Conservation (phyloP, 2,329 filamentous ascomycete species). For the Pseudocercospora vitis region DNA sequence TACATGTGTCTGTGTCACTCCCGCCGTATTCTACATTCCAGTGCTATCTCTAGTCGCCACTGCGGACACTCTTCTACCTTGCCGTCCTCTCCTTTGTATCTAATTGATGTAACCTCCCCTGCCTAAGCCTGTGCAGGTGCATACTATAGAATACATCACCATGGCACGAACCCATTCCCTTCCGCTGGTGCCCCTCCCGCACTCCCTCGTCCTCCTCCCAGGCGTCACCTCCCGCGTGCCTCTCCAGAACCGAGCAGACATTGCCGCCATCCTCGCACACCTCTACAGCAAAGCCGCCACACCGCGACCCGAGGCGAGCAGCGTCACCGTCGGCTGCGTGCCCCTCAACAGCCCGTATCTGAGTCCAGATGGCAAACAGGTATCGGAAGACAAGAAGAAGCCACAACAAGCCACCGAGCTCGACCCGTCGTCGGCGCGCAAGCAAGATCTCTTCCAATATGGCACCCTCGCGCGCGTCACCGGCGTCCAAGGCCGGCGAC, state of each 20-base stretch:
- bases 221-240: slow-evolving; percentile 82
- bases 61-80: too few relatives aligned
- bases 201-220: slow-evolving; percentile 78
- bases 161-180: slow-evolving; percentile 41
- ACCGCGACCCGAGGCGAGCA: slow-evolving; percentile 61
- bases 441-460: slow-evolving; percentile 72
- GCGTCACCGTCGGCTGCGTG: slow-evolving; percentile 81
- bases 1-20: too few relatives aligned
- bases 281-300: slow-evolving; percentile 75
- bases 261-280: slow-evolving; percentile 81
- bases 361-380: slow-evolving; percentile 69
- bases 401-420: slow-evolving; percentile 56
- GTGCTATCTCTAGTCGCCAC: too few relatives aligned
- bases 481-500: slow-evolving; percentile 49
- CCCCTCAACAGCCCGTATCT: slow-evolving; percentile 77
- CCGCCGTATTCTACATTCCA: too few relatives aligned
- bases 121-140: too few relatives aligned
- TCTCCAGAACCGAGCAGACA: slow-evolving; percentile 79
- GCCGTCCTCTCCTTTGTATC: neutral
- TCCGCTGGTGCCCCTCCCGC: slow-evolving; percentile 79
- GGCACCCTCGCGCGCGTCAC: slow-evolving; percentile 65
- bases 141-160: too few relatives aligned
- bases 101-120: neutral
- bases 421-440: slow-evolving; percentile 46
- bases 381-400: slow-evolving; percentile 61